These are phyloP conservation scores for Magnolia sinica DNA, from an alignment of 164 flowering plant genomes.

Conservation along the genomic window DNA sequence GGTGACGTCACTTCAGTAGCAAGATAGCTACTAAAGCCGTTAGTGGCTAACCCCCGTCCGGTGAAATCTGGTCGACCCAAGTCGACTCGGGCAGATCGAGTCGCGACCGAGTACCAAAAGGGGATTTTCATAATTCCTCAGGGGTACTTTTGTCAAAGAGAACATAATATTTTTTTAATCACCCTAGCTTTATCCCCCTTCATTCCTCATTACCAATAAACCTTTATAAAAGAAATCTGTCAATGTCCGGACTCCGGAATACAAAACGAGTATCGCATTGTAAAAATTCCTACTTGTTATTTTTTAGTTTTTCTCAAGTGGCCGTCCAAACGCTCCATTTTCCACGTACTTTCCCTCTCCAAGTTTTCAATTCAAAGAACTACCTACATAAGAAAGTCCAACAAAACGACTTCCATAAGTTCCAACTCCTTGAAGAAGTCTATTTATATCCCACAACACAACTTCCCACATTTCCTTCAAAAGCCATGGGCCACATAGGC, in stretches of 20 bases:
- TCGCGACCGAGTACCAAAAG: too few species aligned
- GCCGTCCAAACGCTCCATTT: constrained; percentile 2
- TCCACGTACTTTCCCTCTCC: neutral
- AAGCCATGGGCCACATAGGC: constrained; percentile 12
- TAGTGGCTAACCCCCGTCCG: too few species aligned
- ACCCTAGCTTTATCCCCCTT: neutral
- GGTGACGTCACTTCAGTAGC: too few species aligned
- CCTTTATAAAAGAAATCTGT: neutral
- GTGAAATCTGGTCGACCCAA: too few species aligned
- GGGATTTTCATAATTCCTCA: neutral
- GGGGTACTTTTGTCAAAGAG: neutral
- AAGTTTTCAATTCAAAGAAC: neutral
- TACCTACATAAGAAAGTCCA: neutral
- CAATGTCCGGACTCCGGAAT: neutral
- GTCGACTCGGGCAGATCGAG: too few species aligned
- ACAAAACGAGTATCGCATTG: neutral
- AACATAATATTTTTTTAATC: neutral
- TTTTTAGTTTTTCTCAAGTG: neutral
- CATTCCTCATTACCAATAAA: constrained; percentile 1
- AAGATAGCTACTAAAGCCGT: too few species aligned
- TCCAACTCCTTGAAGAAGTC: neutral
- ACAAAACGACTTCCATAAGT: neutral
- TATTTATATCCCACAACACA: neutral
- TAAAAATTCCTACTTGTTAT: neutral
- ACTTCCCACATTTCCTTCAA: constrained; percentile 1